A percentile compares a stretch with the other conserved stretches of the same genome.
Evolutionary conservation across 2,329 filamentous ascomycete species (phyloP).

Genomic region (Hypoxylon sp.): DNA sequence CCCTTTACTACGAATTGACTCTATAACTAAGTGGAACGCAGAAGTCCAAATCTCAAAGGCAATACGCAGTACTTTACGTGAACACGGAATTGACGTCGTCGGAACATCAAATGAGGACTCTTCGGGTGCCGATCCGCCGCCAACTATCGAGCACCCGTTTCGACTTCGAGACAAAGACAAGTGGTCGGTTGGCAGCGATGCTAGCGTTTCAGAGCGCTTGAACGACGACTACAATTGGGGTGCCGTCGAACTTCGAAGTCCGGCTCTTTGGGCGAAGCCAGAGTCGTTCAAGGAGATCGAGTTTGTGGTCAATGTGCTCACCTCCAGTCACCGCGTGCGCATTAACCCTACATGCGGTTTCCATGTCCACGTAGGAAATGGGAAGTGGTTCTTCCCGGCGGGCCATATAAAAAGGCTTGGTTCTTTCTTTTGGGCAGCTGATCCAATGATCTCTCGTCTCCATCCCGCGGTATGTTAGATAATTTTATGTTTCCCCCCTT

Average conservation of each 20-base stretch:
- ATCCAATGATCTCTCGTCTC: slow-evolving; percentile 54
- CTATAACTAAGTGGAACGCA: no score
- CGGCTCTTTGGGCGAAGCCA: slow-evolving; percentile 52
- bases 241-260: slow-evolving; percentile 53
- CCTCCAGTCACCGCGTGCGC: slow-evolving; percentile 50
- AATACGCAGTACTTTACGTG: slow-evolving; percentile 38
- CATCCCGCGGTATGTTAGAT: slow-evolving; percentile 50
- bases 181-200: slow-evolving; percentile 41
- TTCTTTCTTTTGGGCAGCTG: slow-evolving; percentile 55
- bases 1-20: slow-evolving; percentile 45
- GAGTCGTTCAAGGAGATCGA: slow-evolving; percentile 50
- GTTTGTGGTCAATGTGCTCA: slow-evolving; percentile 53
- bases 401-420: slow-evolving; percentile 50
- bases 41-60: slow-evolving; percentile 3
- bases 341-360: slow-evolving; percentile 54
- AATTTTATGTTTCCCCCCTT: not conserved
- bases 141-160: slow-evolving; percentile 1
- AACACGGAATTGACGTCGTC: slow-evolving; percentile 38
- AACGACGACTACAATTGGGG: slow-evolving; percentile 45
- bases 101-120: not conserved
- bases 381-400: slow-evolving; percentile 50
- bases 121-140: no score
- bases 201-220: slow-evolving; percentile 12
- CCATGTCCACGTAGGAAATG: slow-evolving; percentile 57
- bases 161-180: slow-evolving; percentile 28